phyloP scores from a whole-genome alignment of 1,284 basidiomycete genomes.

The Cystobasidium sp. region DNA sequence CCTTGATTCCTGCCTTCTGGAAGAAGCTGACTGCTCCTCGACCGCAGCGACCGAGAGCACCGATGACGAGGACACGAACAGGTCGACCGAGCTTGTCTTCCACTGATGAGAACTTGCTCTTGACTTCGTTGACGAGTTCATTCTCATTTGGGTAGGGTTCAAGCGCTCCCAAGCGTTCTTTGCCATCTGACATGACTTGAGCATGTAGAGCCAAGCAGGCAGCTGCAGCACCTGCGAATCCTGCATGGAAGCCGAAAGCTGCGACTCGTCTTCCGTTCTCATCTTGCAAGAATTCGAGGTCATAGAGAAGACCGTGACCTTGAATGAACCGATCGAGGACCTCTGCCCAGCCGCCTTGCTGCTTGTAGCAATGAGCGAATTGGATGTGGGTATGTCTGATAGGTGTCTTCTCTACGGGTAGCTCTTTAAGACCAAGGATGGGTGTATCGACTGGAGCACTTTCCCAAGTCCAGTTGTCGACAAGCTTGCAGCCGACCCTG shows the following conservation, averaged over 20 bases:
- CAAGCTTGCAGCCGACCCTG: conserved; percentile 87
- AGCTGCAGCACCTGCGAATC: conserved; percentile 94
- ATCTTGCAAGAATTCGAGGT: conserved; percentile 95
- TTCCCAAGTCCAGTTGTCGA: conserved; percentile 88
- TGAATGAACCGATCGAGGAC: conserved; percentile 85
- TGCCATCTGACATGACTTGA: conserved; percentile 64
- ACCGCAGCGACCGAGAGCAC: conserved; percentile 93
- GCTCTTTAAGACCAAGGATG: conserved; percentile 96
- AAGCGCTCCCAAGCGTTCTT: conserved; percentile 67
- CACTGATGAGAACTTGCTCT: conserved; percentile 61
- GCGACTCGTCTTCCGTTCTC: conserved; percentile 84
- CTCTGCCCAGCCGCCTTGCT: conserved; percentile 89
- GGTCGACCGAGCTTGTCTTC: conserved; percentile 67
- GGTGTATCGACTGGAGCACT: conserved; percentile 73
- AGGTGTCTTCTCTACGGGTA: conserved; percentile 77
- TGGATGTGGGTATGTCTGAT: conserved; percentile 95
- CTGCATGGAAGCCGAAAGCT: conserved; percentile 99
- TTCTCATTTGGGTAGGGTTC: conserved; percentile 80
- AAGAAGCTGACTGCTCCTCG: conserved; percentile 95
- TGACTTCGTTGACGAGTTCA: conserved; percentile 76
- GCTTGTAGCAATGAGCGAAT: conserved; percentile 98
- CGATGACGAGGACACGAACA: conserved; percentile 90
- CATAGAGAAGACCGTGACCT: conserved; percentile 86
- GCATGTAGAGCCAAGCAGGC: conserved; percentile 83
- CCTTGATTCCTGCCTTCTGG: conserved; percentile 86